Percentiles rank a stretch among this genome's conserved stretches.
These are phyloP conservation scores for Fusarium brevicatenulatum DNA, from an alignment of 2,329 filamentous ascomycete genomes.

Conservation along the genomic window DNA sequence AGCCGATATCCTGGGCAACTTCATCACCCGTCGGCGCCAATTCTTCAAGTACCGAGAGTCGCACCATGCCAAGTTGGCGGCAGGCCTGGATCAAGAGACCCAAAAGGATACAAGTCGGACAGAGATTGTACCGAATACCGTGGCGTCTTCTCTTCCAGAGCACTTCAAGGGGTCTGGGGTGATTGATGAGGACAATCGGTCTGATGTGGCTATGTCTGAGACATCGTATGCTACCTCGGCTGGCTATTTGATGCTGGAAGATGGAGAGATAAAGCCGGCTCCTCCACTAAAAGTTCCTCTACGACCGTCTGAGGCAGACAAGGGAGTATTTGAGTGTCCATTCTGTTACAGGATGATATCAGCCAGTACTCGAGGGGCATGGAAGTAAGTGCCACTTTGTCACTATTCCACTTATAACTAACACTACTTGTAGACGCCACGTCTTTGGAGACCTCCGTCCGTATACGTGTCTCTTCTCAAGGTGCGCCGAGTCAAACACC, in stretches of 20 bases:
- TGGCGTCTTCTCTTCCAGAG: slow-evolving; percentile 40
- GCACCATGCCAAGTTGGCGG: slow-evolving; percentile 48
- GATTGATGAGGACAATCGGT: slow-evolving; percentile 36
- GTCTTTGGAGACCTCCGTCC: slow-evolving; percentile 52
- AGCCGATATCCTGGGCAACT: slow-evolving; percentile 44
- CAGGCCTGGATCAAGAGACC: not conserved
- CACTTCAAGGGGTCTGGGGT: slow-evolving; percentile 9
- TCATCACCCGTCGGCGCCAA: slow-evolving; percentile 49
- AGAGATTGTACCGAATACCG: slow-evolving; percentile 17
- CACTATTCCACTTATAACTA: accelerated
- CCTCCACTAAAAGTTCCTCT: slow-evolving; percentile 33
- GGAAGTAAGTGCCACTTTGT: slow-evolving; percentile 41
- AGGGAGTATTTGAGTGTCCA: slow-evolving; percentile 51
- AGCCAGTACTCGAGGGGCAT: slow-evolving; percentile 38
- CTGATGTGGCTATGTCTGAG: slow-evolving; percentile 38
- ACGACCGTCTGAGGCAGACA: slow-evolving; percentile 25
- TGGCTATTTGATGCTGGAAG: not conserved
- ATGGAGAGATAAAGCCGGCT: not conserved
- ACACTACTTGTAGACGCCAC: slow-evolving; percentile 42
- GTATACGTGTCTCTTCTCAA: slow-evolving; percentile 48
- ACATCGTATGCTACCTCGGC: slow-evolving; percentile 47
- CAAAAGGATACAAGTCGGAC: slow-evolving; percentile 8
- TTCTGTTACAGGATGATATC: slow-evolving; percentile 53
- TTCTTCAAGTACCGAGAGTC: slow-evolving; percentile 52
- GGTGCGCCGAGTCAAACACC: slow-evolving; percentile 37